Evolutionary conservation across 176 grass and related monocot species (phyloP).

Genomic region (Ampelocalamus luodianensis): DNA sequence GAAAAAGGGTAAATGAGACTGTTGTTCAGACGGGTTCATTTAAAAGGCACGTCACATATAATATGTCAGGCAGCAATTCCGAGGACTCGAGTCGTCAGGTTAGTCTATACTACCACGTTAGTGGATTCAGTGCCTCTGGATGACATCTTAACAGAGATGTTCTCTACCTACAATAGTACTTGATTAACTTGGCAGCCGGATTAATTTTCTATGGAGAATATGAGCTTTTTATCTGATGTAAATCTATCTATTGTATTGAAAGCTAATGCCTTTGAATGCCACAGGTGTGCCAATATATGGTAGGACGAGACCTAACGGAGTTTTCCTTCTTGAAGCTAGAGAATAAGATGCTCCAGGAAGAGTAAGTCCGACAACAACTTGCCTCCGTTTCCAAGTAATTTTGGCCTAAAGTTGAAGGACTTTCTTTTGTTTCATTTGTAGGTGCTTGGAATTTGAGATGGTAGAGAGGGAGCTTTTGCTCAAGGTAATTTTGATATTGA

Average conservation of each 20-base stretch:
- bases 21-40: background rate
- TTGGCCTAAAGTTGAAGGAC: background rate
- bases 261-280: slow-evolving; percentile 13
- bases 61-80: background rate
- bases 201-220: background rate
- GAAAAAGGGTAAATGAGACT: slow-evolving; percentile 32
- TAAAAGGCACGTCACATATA: slow-evolving; percentile 9
- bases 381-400: background rate
- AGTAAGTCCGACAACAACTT: slow-evolving; percentile 30
- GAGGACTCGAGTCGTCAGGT: slow-evolving; percentile 26
- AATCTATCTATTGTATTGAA: background rate
- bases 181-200: background rate
- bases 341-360: slow-evolving; percentile 41
- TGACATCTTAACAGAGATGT: background rate
- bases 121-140: background rate
- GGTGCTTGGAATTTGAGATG: slow-evolving; percentile 37
- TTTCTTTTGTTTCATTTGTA: slow-evolving; percentile 1
- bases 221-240: background rate
- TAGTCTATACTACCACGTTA: background rate
- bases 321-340: slow-evolving; percentile 39
- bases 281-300: slow-evolving; percentile 26
- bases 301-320: slow-evolving; percentile 29
- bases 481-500: slow-evolving; percentile 35
- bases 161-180: background rate
- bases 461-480: slow-evolving; percentile 33